Evolutionary conservation across 2,329 filamentous ascomycete species (phyloP), one percentile per base, ranked within the genome.

Genomic region (Alternaria rosae): DNA sequence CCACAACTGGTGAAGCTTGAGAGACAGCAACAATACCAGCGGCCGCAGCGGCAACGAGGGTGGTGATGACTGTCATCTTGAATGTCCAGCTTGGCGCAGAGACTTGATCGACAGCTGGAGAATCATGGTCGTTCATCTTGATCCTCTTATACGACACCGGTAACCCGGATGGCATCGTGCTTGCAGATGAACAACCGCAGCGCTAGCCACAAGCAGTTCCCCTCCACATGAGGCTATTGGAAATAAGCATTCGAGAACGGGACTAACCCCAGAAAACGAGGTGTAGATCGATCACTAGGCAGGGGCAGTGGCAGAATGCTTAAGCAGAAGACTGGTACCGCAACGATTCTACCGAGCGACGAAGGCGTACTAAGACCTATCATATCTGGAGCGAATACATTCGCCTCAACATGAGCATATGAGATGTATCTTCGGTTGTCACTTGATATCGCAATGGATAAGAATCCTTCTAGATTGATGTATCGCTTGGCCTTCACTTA

Each of bases 171-270:
- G 62, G 59, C 61, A 59, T 65, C 48, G 55, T 53, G 42, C 57
- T 62, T 20, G 32, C 42, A 63, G 61, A 60, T 62, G 42, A 62
- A 57, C 61, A 66, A 57, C 60, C 57, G 58, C 59, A 28, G 30
- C 53, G 43, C 70, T 71, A 72, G 48, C 66, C 53, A 35, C 17
- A 64, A 61, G 50, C 57, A 67, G 69, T 26, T 48, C 30, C 50
- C 54, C 50, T 64, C 56, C 60, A 71, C 62, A 65, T 66, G 59
- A 67, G 65, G 54, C 67, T 66, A 71, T 68, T 61, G 47, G 54
- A 65, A 66, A 66, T 56, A 75, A 74, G 71, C 73, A 68, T 74
- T 72, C 56, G 51, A 68, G 63, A 67, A 51, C 57, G 56, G 56
- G 54, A 52, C 48, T 45, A 41, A 68, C 67, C 67, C 70, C 64